Base-by-base conservation (phyloP, 2,329 filamentous ascomycete genomes). In the Fusarium bulbicola region DNA sequence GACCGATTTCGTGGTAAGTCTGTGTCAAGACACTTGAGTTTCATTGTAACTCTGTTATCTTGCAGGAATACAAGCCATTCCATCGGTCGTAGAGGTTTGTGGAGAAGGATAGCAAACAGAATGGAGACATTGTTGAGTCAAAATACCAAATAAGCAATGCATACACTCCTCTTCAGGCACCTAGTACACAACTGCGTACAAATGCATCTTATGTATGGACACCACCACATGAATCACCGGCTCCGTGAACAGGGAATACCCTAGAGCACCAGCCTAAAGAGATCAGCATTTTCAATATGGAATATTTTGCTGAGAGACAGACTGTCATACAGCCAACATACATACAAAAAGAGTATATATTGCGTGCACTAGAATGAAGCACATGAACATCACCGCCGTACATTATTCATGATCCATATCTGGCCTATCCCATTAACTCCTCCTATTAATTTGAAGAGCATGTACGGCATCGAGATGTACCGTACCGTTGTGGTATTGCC, bases 401-500 rank as follows among this genome's bases (percentile, higher is more conserved):
- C 75, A 69, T 77, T 68, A 74, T 56, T 67, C 66, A 69, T 74
- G 47, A 68, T 46, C 53, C 60, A 66, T 60, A 58, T 52, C 39
- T 40, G 54, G 47, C 45, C 50, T 47, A 46, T 63, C 43, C 45
- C 40, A 66, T 68, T 54, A 76, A 72, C 42, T 60, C 56, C 62
- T 57, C 57, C 57, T 20, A 47, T 45, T 47, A 50, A 53, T 28
- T 43, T 60, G 59, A 60, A 50, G 14, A 30, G 34, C 57, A 56
- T 53, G 59, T 53, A 40, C 21, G 46, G 42, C 46, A 53, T 63
- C 39, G 45, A 43, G 43, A 58, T 28, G 63, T 58, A 30, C 62
- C 59, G 63, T 58, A 30, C 62, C 59, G 39, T 47, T 57, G 30
- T 45, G 60, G 49, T 57, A 67, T 66, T 56, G 30, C 56, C 59